Evolutionary conservation across 495 filamentous ascomycete species (phyloP), one percentile per base, ranked within the genome.

Genomic region (Xylaria venustula): DNA sequence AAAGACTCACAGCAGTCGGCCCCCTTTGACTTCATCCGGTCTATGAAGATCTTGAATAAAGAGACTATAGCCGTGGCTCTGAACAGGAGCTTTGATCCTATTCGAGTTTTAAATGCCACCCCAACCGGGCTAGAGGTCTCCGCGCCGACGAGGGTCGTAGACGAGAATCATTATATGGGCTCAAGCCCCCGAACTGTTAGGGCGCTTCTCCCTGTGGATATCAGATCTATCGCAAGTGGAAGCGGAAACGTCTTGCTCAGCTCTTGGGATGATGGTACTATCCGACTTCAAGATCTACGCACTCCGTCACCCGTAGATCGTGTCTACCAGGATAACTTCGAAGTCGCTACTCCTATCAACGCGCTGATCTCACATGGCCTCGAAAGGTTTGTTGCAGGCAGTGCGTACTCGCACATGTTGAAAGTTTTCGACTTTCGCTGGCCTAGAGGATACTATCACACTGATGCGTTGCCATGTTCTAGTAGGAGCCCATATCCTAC

Each of bases 401-500:
- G 74, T 50, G 73, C 68, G 26, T 64, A 70, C 3, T 67, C 66
- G 2, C 63, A 66, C 3, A 65, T 70, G 32, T 28, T 81, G 58
- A 79, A 79, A 52, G 61, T 81, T 1, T 81, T 80, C 49, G 79
- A 81, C 69, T 80, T 79, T 32, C 77, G 79, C 8, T 79, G 75
- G 74, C 60, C 72, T 0, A 76, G 73, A 59, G 45, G 60, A 3
- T 81, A 81, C 57, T 71, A 78, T 25, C 73, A 81, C 47, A 78
- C 75, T 11, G 65, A 72, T 1, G 71, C 68, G 6, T 67, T 81
- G 3, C 67, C 77, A 0, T 81, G 79, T 48, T 41, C 67, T 7
- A 63, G 37, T 20, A 41, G 52, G 0, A 23, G 14, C 0, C 79
- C 79, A 0, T 75, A 73, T 41, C 76, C 78, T 2, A 23, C 32